A percentile compares a stretch with the other conserved stretches of the same genome.
These are phyloP conservation scores for Ophiostoma quercus DNA, from an alignment of 2,329 filamentous ascomycete genomes.

Conservation along the genomic window DNA sequence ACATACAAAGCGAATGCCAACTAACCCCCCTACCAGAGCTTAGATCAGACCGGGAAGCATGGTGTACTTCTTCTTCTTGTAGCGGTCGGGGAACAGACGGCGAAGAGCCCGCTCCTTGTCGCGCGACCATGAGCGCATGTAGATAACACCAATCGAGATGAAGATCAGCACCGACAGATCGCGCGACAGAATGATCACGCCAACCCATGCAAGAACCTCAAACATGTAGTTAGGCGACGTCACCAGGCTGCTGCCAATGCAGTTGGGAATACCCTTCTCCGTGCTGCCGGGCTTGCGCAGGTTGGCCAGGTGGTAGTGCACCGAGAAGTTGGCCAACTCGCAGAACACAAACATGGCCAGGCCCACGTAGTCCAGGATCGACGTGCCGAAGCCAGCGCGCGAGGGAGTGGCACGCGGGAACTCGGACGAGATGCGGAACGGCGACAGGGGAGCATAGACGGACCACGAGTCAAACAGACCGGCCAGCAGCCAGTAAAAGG, in stretches of 20 bases:
- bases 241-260: slow-evolving; percentile 77
- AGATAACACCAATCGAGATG: slow-evolving; percentile 62
- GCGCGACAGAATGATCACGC: slow-evolving; percentile 71
- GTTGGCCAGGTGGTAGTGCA: slow-evolving; percentile 72
- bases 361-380: slow-evolving; percentile 57
- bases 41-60: slow-evolving; percentile 76
- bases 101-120: slow-evolving; percentile 91
- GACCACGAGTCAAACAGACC: slow-evolving; percentile 78
- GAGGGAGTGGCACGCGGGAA: slow-evolving; percentile 21
- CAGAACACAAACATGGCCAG: slow-evolving; percentile 68
- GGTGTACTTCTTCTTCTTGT: slow-evolving; percentile 86
- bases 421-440: slow-evolving; percentile 41
- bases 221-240: slow-evolving; percentile 98
- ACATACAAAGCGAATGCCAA: background rate
- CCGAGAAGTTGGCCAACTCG: slow-evolving; percentile 72
- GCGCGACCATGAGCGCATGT: slow-evolving; percentile 83
- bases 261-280: slow-evolving; percentile 80
- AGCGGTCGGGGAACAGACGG: slow-evolving; percentile 84
- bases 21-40: slow-evolving; percentile 22
- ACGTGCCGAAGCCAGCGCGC: slow-evolving; percentile 28
- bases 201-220: slow-evolving; percentile 80
- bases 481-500: slow-evolving; percentile 85
- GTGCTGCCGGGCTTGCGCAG: slow-evolving; percentile 75
- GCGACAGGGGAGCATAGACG: slow-evolving; percentile 72
- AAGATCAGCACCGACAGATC: slow-evolving; percentile 76